phyloP scores from a whole-genome alignment of 176 grass and related monocot species.

The Triticum timopheevii region DNA sequence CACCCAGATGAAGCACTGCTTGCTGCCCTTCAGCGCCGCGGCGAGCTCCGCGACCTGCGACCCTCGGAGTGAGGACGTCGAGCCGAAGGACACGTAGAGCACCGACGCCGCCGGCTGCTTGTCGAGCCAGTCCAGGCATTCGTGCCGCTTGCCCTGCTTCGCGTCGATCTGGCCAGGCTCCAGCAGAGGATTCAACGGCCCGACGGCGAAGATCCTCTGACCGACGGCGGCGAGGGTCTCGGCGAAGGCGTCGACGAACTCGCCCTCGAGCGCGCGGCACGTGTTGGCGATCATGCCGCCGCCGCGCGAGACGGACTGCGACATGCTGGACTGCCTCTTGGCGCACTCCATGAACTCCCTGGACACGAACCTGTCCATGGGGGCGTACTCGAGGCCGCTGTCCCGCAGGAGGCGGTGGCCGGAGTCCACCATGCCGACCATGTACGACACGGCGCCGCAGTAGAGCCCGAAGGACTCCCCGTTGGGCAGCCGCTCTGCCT shows the following conservation, averaged over 20 bases:
- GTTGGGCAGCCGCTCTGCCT: too few relatives aligned
- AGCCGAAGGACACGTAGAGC: conserved; percentile 66
- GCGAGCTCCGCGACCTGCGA: conserved; percentile 55
- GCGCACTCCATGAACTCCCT: conserved; percentile 8
- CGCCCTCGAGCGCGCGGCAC: conserved; percentile 19
- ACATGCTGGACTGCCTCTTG: neutral
- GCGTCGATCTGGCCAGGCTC: neutral
- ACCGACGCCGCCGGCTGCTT: conserved; percentile 45
- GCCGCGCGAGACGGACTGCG: neutral
- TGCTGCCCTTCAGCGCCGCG: conserved; percentile 38
- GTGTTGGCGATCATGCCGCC: conserved; percentile 28
- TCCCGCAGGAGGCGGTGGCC: too few relatives aligned
- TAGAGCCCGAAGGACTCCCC: too few relatives aligned
- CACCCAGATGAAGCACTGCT: conserved; percentile 65
- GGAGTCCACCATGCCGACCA: too few relatives aligned
- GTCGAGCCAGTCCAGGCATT: conserved; percentile 64
- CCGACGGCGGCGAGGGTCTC: neutral
- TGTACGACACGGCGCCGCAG: too few relatives aligned
- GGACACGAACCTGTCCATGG: neutral
- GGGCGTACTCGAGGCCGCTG: neutral
- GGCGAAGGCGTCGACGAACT: conserved; percentile 13
- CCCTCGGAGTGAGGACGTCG: conserved; percentile 28
- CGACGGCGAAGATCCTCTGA: conserved; percentile 57
- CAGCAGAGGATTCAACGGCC: conserved; percentile 45
- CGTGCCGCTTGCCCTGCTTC: neutral